Percentiles rank a stretch among this genome's conserved stretches.
Evolutionary conservation across 2,329 filamentous ascomycete species (phyloP).

Genomic region (Penicillium sp.): DNA sequence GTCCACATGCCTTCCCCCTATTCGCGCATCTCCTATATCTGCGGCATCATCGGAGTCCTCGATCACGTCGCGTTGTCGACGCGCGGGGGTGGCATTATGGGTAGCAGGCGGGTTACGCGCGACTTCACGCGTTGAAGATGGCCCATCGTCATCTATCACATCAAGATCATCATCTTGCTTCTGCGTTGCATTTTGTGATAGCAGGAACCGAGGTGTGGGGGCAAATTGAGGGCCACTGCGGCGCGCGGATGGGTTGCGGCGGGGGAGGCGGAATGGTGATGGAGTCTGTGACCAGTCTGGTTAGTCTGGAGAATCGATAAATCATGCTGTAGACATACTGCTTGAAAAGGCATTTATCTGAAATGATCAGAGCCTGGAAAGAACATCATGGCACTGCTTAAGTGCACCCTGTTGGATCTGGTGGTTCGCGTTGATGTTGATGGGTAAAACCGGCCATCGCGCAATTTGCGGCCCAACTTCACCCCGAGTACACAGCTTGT

Average conservation of each 20-base stretch:
- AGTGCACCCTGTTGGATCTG: neutral
- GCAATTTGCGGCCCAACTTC: neutral
- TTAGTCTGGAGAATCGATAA: neutral
- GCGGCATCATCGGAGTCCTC: constrained; percentile 27
- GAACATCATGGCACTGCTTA: neutral
- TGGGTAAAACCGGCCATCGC: neutral
- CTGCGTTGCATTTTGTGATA: constrained; percentile 25
- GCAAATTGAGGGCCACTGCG: constrained; percentile 32
- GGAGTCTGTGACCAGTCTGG: constrained; percentile 16
- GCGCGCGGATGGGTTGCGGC: constrained; percentile 25
- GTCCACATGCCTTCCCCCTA: neutral
- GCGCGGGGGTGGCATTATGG: constrained; percentile 2
- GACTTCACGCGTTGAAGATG: constrained; percentile 13
- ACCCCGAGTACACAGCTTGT: too few relatives aligned
- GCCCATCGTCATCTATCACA: constrained; percentile 21
- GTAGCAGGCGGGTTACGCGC: constrained; percentile 5
- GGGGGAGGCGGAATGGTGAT: constrained; percentile 31
- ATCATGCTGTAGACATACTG: neutral
- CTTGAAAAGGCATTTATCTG: constrained; percentile 16
- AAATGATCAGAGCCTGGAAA: neutral
- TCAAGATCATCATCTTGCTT: constrained; percentile 12
- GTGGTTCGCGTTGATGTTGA: neutral
- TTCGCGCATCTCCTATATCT: neutral
- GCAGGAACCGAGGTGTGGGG: constrained; percentile 32
- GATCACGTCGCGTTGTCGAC: constrained; percentile 24